These are phyloP conservation scores for Phylloporus arenicola DNA, from an alignment of 768 basidiomycete species.

Conservation along the genomic window DNA sequence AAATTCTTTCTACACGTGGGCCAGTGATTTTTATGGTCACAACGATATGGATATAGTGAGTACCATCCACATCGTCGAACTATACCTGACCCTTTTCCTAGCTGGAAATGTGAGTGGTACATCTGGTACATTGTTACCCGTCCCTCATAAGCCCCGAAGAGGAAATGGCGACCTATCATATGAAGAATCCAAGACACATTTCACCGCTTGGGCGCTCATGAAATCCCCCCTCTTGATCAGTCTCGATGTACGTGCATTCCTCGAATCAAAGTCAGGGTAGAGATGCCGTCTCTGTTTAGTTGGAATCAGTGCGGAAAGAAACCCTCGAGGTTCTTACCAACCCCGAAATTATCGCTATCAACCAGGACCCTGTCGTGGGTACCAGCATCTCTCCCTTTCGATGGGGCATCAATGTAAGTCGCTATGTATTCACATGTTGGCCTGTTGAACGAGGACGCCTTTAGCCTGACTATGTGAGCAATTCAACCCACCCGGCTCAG, in stretches of 20 bases:
- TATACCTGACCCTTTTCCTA: slow-evolving; percentile 16
- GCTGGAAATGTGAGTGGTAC: slow-evolving; percentile 48
- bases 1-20: slow-evolving; percentile 59
- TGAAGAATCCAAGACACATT: slow-evolving; percentile 65
- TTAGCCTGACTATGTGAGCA: slow-evolving; percentile 36
- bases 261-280: slow-evolving; percentile 1
- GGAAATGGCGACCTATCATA: slow-evolving; percentile 58
- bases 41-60: slow-evolving; percentile 66
- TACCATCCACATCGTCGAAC: slow-evolving; percentile 6
- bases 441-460: background rate
- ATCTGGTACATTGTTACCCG: background rate
- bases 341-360: slow-evolving; percentile 60
- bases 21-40: slow-evolving; percentile 62
- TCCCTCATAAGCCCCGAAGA: slow-evolving; percentile 26
- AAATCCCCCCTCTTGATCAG: slow-evolving; percentile 64
- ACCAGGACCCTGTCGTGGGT: slow-evolving; percentile 61
- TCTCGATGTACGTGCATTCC: slow-evolving; percentile 41
- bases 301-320: slow-evolving; percentile 46
- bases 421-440: background rate
- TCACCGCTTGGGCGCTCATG: slow-evolving; percentile 69
- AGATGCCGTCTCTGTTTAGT: slow-evolving; percentile 25
- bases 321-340: slow-evolving; percentile 56
- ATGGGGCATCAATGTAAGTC: slow-evolving; percentile 60
- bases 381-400: slow-evolving; percentile 61
- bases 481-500: slow-evolving; percentile 53